Conservation (phyloP, 305 asterid genomes). For the Solanum hybrid region DNA sequence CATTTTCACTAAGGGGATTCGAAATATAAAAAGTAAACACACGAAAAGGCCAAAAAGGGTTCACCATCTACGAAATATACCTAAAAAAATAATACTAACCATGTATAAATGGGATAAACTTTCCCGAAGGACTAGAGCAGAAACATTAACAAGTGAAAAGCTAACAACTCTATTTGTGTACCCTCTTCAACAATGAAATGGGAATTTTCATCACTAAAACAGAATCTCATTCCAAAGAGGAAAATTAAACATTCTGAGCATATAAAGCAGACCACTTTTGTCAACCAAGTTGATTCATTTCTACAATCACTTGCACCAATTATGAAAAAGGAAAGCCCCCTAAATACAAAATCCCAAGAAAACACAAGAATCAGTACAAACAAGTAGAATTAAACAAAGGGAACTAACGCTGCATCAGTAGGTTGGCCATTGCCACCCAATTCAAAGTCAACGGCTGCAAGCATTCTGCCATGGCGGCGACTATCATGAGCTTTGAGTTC, state of each 20-base stretch:
- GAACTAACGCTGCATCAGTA: conserved; percentile 67
- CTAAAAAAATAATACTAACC: not conserved
- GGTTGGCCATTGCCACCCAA: conserved; percentile 84
- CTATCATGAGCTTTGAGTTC: conserved; percentile 62
- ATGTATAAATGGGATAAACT: not conserved
- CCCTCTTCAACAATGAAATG: not conserved
- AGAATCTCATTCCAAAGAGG: not conserved
- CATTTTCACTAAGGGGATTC: not conserved
- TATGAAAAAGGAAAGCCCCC: not conserved
- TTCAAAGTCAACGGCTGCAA: conserved; percentile 63
- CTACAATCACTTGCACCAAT: not conserved
- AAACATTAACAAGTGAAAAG: not conserved
- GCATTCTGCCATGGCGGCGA: conserved; percentile 79
- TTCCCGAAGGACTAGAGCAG: not conserved
- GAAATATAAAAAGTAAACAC: not conserved
- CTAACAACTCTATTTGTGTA: not conserved
- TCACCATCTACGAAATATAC: not conserved
- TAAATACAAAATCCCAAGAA: not conserved
- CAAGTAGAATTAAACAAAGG: not conserved
- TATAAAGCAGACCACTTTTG: not conserved
- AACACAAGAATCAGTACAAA: not conserved
- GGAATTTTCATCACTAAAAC: not conserved
- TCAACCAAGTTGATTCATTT: not conserved
- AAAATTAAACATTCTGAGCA: not conserved
- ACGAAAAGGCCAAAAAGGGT: not conserved